Percentiles rank a stretch among this genome's conserved stretches.
phyloP scores from a whole-genome alignment of 495 filamentous ascomycete genomes.

The Xylaria palmicola region DNA sequence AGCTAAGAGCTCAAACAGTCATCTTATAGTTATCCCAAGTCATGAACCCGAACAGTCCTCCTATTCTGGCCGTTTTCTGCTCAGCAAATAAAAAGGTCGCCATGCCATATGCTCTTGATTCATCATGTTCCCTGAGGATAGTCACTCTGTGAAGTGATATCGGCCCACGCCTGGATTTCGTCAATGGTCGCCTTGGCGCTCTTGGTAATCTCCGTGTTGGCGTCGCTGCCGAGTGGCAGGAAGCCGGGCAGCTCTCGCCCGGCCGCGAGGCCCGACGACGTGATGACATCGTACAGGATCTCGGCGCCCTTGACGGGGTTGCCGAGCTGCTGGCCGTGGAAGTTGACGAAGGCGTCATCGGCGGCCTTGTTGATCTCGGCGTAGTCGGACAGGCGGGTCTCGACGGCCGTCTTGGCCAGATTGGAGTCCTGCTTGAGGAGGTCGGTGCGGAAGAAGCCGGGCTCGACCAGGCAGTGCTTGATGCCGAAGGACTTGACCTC shows the following conservation, averaged over 20 bases:
- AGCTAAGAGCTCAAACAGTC: too few species aligned
- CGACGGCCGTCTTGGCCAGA: neutral
- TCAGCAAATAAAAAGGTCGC: too few species aligned
- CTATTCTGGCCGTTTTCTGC: too few species aligned
- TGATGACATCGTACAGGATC: slow-evolving; percentile 34
- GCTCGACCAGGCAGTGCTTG: slow-evolving; percentile 45
- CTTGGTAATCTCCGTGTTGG: neutral
- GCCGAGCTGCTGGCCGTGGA: slow-evolving; percentile 27
- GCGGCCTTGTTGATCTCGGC: slow-evolving; percentile 11
- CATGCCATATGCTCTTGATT: too few species aligned
- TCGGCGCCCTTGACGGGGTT: slow-evolving; percentile 33
- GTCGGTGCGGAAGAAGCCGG: slow-evolving; percentile 51
- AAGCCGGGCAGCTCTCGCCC: slow-evolving; percentile 17
- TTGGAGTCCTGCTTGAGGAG: slow-evolving; percentile 35
- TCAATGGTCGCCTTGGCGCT: neutral
- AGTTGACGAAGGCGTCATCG: slow-evolving; percentile 1
- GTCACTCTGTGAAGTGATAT: neutral
- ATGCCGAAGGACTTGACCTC: slow-evolving; percentile 46
- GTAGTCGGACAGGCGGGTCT: slow-evolving; percentile 21
- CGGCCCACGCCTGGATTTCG: neutral
- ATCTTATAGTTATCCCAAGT: too few species aligned
- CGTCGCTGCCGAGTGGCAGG: slow-evolving; percentile 21
- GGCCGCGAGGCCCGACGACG: slow-evolving; percentile 27
- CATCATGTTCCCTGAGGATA: too few species aligned
- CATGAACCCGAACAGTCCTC: too few species aligned